phyloP scores from a whole-genome alignment of 2,329 filamentous ascomycete species.

The Sphaerulina vaccinii region DNA sequence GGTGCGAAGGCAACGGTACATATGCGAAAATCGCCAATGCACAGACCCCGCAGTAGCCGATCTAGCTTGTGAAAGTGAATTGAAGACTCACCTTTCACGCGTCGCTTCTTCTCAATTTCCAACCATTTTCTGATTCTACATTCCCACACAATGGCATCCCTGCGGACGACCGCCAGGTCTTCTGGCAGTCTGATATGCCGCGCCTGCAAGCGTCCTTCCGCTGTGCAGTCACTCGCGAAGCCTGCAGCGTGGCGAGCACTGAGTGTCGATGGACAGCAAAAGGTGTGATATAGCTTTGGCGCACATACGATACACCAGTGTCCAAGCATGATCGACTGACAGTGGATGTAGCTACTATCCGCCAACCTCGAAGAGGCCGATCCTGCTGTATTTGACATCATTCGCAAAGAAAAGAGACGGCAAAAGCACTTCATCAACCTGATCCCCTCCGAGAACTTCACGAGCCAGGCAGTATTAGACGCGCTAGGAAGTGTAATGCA shows the following conservation, averaged over 20 bases:
- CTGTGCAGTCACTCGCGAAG: slow-evolving; percentile 32
- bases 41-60: no score
- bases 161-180: slow-evolving; percentile 42
- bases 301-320: neutral
- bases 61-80: no score
- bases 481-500: slow-evolving; percentile 93
- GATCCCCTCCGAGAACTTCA: slow-evolving; percentile 94
- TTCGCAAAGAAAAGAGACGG: slow-evolving; percentile 91
- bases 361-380: slow-evolving; percentile 80
- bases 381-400: slow-evolving; percentile 80
- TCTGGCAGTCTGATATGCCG: slow-evolving; percentile 40
- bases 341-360: slow-evolving; percentile 66
- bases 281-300: slow-evolving; percentile 34
- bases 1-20: no score
- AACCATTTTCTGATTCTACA: neutral
- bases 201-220: slow-evolving; percentile 33
- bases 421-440: slow-evolving; percentile 99
- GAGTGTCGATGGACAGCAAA: slow-evolving; percentile 49
- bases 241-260: slow-evolving; percentile 43
- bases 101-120: neutral
- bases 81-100: neutral
- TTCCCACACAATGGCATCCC: slow-evolving; percentile 41
- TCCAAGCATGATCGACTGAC: slow-evolving; percentile 11
- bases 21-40: no score
- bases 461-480: slow-evolving; percentile 87